A percentile compares a stretch with the other conserved stretches of the same genome.
Evolutionary conservation across 2,329 filamentous ascomycete genomes (phyloP).

Genomic region (Trichoderma sp.): DNA sequence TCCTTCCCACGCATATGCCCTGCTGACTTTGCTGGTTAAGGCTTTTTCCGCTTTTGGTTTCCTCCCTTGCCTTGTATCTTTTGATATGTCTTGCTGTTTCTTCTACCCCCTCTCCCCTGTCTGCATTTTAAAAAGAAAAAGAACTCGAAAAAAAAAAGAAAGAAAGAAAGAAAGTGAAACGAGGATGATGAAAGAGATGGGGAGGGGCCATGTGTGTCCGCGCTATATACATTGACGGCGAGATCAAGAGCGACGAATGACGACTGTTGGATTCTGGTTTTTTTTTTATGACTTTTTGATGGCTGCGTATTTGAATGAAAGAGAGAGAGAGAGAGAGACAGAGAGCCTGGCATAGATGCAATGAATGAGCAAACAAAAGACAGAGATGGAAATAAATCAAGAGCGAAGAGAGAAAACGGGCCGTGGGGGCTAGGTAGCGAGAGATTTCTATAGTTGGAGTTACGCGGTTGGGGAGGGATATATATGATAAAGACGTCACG

Average conservation of each 20-base stretch:
- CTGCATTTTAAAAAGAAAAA: slow-evolving; percentile 17
- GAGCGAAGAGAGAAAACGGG: background rate
- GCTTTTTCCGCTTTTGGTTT: slow-evolving; percentile 21
- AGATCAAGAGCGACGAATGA: slow-evolving; percentile 19
- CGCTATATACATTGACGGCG: background rate
- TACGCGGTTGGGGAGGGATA: slow-evolving; percentile 7
- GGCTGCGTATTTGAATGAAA: background rate
- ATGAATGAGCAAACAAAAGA: slow-evolving; percentile 10
- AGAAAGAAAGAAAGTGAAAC: background rate
- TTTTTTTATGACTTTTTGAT: slow-evolving; percentile 20
- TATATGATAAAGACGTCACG: slow-evolving; percentile 19
- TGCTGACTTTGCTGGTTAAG: slow-evolving; percentile 21
- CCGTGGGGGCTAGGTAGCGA: background rate
- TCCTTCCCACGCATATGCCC: slow-evolving; percentile 1
- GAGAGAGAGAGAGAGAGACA: background rate
- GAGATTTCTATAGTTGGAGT: slow-evolving; percentile 9
- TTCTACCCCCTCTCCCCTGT: slow-evolving; percentile 5
- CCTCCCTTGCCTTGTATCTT: slow-evolving; percentile 20
- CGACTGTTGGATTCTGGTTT: slow-evolving; percentile 23
- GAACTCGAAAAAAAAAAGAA: background rate
- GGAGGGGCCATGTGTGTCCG: background rate
- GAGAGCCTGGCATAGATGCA: background rate
- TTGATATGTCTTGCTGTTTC: slow-evolving; percentile 8
- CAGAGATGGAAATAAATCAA: background rate
- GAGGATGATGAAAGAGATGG: background rate